phyloP scores from a whole-genome alignment of 164 flowering plant genomes.

The Brasenia schreberi region DNA sequence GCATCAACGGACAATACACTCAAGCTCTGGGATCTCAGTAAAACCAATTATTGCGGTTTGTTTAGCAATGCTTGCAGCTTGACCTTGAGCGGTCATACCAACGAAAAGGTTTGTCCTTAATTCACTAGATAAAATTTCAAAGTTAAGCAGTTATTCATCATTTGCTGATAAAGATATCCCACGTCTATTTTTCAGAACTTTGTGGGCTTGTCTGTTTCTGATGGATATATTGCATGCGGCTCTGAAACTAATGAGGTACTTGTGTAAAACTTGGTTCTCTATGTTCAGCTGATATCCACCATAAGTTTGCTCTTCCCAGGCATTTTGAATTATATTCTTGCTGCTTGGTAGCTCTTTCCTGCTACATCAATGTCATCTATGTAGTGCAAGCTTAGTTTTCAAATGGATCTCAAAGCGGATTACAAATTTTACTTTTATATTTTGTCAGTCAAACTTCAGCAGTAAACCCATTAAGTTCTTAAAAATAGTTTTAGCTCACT shows the following conservation, averaged over 20 bases:
- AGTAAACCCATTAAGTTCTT: too few species aligned
- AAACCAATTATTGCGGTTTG: slow-evolving; percentile 35
- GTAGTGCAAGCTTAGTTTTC: neutral
- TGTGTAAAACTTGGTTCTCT: neutral
- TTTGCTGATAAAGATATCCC: neutral
- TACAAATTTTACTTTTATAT: too few species aligned
- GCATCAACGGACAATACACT: slow-evolving; percentile 91
- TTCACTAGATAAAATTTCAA: neutral
- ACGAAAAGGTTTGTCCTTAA: slow-evolving; percentile 60
- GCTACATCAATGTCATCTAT: too few species aligned
- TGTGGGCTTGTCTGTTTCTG: slow-evolving; percentile 79
- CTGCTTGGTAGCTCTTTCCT: neutral
- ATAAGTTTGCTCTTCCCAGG: neutral
- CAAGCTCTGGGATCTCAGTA: slow-evolving; percentile 89
- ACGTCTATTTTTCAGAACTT: slow-evolving; percentile 51
- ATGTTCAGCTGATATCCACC: neutral
- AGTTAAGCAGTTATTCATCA: neutral
- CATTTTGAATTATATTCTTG: neutral
- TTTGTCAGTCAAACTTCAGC: too few species aligned
- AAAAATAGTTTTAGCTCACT: too few species aligned
- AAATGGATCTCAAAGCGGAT: neutral
- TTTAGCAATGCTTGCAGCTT: slow-evolving; percentile 62
- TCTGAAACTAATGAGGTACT: slow-evolving; percentile 93
- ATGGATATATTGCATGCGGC: slow-evolving; percentile 90
- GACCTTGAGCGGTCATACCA: slow-evolving; percentile 76